Conservation (phyloP, 1,284 basidiomycete species). For the Thecaphora frezii region DNA sequence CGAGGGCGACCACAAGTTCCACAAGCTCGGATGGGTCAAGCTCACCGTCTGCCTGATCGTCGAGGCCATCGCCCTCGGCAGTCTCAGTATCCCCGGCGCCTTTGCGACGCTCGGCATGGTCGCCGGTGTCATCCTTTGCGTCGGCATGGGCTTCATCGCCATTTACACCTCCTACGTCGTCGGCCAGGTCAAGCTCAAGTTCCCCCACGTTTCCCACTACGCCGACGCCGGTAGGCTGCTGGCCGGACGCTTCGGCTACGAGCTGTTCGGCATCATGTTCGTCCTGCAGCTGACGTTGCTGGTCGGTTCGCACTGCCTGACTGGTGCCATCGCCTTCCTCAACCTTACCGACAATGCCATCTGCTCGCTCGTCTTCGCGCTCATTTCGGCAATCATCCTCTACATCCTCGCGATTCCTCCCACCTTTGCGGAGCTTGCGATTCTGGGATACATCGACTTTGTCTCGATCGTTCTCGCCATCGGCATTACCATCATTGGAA, state of each 20-base stretch:
- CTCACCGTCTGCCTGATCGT: conserved; percentile 49
- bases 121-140: conserved; percentile 33
- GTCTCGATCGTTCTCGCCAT: conserved; percentile 47
- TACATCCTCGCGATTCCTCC: conserved; percentile 46
- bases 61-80: conserved; percentile 50
- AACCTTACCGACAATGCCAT: conserved; percentile 36
- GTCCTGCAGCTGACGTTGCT: conserved; percentile 38
- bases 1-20: conserved; percentile 41
- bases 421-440: conserved; percentile 46
- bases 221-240: conserved; percentile 41
- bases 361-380: conserved; percentile 45
- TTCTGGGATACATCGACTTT: conserved; percentile 52
- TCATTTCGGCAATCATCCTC: conserved; percentile 48
- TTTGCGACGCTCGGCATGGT: conserved; percentile 52
- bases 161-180: conserved; percentile 46
- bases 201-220: conserved; percentile 40
- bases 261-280: conserved; percentile 42
- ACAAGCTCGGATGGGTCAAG: conserved; percentile 46
- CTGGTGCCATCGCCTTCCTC: conserved; percentile 44
- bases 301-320: conserved; percentile 49
- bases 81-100: conserved; percentile 36
- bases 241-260: conserved; percentile 41
- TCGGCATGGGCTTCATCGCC: conserved; percentile 43
- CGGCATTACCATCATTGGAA: conserved; percentile 45
- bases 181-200: conserved; percentile 43